Evolutionary conservation across 2,329 filamentous ascomycete species (phyloP), one percentile per base, ranked within the genome.

Genomic region (Alternaria sp.): DNA sequence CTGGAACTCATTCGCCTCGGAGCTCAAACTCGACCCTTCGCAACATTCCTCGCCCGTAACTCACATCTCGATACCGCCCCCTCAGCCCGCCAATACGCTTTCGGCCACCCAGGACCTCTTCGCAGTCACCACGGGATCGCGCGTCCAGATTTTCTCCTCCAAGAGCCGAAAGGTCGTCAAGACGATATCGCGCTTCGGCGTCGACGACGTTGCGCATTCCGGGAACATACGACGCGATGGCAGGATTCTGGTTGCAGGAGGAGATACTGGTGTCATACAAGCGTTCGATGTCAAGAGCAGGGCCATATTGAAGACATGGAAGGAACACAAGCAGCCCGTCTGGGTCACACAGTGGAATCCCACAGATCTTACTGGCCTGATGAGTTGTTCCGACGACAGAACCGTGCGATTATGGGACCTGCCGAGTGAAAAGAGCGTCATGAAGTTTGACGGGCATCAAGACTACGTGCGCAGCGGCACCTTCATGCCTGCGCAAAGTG

Each of bases 341-440:
- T 97, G 95, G 90, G 89, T 91, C 23, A 95, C 93, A 49, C 91
- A 91, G 79, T 99, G 96, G 87, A 95, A 92, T n/a, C 93, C 93
- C 1, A 87, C 86, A n/a, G 91, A 96, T 65, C 86, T 94, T 67
- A 99, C 96, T 1, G 89, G 89, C 4, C 83, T 98, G 63, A 90
- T 99, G 86, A 96, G 91, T 75, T 91, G 92, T 56, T 93, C 92
- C 78, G 96, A 99, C 79, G 96, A 99, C 81, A 90, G 90, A 72
- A 97, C 94, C 4, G 94, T 99, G 55, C 88, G 94, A 57, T 82
- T 98, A 60, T 99, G 96, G 96, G 95, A 98, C 82, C 84, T 99
- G 68, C 92, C 96, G 10, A 91, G 89, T 75, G 90, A 93, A 74
- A 87, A 88, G 67, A 91, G 92, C 69, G 89, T 89, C 47, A 88